Base-by-base conservation (phyloP, 2,329 filamentous ascomycete species). In the Fusarium tricinctum region DNA sequence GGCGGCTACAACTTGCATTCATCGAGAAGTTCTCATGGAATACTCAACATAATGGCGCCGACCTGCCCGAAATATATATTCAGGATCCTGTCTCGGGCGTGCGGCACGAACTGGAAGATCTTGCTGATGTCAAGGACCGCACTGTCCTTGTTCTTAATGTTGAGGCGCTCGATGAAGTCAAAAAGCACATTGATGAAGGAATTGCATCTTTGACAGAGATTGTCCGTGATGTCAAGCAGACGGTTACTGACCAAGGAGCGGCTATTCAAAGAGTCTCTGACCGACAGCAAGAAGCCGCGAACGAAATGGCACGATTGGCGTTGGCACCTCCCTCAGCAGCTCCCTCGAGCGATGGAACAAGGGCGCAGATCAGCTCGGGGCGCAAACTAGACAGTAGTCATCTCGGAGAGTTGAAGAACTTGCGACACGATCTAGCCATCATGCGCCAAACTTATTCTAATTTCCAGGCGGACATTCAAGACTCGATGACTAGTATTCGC, bases 1-100 rank as follows among this genome's bases (percentile, higher is more conserved):
- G 94, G 2, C 88, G 94, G 23, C 80, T 99, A 59, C 95, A 99
- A 78, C 86, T 99, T 28, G 95, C 96, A 1, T 99, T 99, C 73
- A 99, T 99, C 72, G 96, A 99, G 72, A 99, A 97, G 77, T 99
- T 99, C 76, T 96, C 95, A 0, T 99, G 97, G 94, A 98, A 97
- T 73, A 97, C 95, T 1, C 94, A 98, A 73, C 91, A 93, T 63
- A 97, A 97, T 74, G 96, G 96, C 9, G 88, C 89, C 15, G 96
- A 99, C 76, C 82, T 99, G 45, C 96, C 96, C 0, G 96, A 99
- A 73, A 98, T 99, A 17, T 97, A 99, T 78, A 96, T 99, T 17
- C 96, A 99, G 78, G 96, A 99, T 77, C 91, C 94, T 0, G 87
- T 97, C 4, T 98, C 96, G 10, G 96, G 96, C 1, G 92, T 99